Conservation (phyloP, 176 grass and related monocot species). For the Areca catechu region DNA sequence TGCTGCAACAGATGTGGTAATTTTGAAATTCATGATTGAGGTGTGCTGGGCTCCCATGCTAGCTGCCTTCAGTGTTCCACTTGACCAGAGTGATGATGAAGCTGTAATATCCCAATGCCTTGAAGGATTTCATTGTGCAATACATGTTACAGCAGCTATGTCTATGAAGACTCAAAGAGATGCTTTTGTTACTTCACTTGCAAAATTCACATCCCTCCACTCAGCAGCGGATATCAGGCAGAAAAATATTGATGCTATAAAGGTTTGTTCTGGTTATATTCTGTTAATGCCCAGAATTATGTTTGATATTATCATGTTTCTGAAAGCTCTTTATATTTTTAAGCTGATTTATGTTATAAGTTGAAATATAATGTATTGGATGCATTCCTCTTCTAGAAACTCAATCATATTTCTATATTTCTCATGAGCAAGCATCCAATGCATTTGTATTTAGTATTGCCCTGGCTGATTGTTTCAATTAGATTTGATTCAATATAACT, state of each 20-base stretch:
- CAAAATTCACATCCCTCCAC: conserved; percentile 97
- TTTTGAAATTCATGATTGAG: conserved; percentile 98
- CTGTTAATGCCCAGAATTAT: not conserved
- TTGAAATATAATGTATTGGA: too few species aligned
- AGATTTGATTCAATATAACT: too few species aligned
- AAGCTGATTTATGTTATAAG: too few species aligned
- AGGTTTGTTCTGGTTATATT: conserved; percentile 41
- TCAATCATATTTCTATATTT: too few species aligned
- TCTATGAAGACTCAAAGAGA: conserved; percentile 99
- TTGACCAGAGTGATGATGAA: conserved; percentile 88
- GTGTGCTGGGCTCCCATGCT: conserved; percentile 99
- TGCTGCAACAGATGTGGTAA: conserved; percentile 86
- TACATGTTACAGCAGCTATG: conserved; percentile 98
- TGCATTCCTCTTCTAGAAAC: too few species aligned
- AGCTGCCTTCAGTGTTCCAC: conserved; percentile 96
- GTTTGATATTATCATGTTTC: too few species aligned
- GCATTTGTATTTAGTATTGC: too few species aligned
- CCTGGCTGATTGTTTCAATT: too few species aligned
- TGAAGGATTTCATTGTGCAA: conserved; percentile 87
- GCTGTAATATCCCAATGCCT: conserved; percentile 76
- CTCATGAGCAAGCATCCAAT: too few species aligned
- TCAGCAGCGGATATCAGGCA: conserved; percentile 90
- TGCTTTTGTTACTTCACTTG: conserved; percentile 94
- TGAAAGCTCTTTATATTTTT: too few species aligned
- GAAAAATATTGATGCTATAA: conserved; percentile 96